A percentile compares a stretch with the other conserved stretches of the same genome.
phyloP scores from a whole-genome alignment of 1,284 basidiomycete species.

The Ceratobasidium theobromae region DNA sequence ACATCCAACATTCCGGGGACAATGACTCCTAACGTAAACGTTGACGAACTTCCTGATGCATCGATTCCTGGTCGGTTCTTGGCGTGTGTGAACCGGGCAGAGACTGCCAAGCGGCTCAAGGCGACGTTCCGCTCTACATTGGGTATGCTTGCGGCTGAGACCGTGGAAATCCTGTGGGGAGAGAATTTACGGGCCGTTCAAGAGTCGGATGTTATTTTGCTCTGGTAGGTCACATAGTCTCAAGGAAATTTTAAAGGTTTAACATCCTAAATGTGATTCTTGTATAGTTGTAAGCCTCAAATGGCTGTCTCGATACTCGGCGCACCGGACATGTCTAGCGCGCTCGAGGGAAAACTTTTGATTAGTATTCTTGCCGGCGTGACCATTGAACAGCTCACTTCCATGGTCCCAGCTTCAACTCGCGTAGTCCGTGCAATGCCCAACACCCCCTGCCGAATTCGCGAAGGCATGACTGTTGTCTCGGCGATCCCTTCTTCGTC shows the following conservation, averaged over 20 bases:
- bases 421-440: slow-evolving; percentile 96
- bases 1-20: slow-evolving; percentile 57
- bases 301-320: slow-evolving; percentile 74
- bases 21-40: slow-evolving; percentile 36
- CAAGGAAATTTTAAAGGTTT: not conserved
- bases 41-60: slow-evolving; percentile 54
- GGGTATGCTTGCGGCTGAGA: slow-evolving; percentile 39
- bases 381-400: slow-evolving; percentile 78
- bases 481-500: slow-evolving; percentile 59
- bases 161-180: slow-evolving; percentile 68
- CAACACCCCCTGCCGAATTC: slow-evolving; percentile 98
- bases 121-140: slow-evolving; percentile 52
- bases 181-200: slow-evolving; percentile 74
- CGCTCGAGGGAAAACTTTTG: slow-evolving; percentile 85
- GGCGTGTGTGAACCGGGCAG: slow-evolving; percentile 82
- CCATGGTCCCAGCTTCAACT: slow-evolving; percentile 75
- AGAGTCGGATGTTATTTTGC: slow-evolving; percentile 80
- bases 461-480: slow-evolving; percentile 95
- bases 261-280: not conserved
- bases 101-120: slow-evolving; percentile 72
- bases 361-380: slow-evolving; percentile 97
- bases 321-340: slow-evolving; percentile 82
- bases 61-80: slow-evolving; percentile 82
- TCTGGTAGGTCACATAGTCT: slow-evolving; percentile 62
- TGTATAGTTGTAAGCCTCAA: slow-evolving; percentile 87